Base-by-base conservation (phyloP, 2,329 filamentous ascomycete genomes). In the Microsporum ferrugineum region DNA sequence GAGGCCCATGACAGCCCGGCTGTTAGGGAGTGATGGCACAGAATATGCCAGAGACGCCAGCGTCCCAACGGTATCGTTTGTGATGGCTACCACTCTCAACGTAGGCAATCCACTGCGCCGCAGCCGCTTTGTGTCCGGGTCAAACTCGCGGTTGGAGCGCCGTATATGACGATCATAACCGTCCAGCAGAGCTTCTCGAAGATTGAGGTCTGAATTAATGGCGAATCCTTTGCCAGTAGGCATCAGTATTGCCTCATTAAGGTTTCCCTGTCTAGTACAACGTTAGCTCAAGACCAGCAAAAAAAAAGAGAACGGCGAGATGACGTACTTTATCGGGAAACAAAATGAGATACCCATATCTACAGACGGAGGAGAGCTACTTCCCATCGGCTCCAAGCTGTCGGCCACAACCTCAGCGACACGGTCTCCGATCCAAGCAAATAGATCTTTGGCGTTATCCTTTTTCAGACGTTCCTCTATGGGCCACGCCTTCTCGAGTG, bases 31-130 rank as follows among this genome's bases (percentile, higher is more conserved):
- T 1, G 78, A 74, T 63, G 81, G 80, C 57, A 84, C 83, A 58
- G 84, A 82, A 70, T 89, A 89, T 38, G 88, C 84, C 65, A 90
- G 82, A 0, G 88, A 89, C n/a, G 88, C 82, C 43, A 91, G 78
- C 0, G 88, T 91, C 1, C 88, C 85, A 6, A 90, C 87, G 0
- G 88, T 84, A 68, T 91, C 88, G 69, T 91, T 91, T 47, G 87
- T 83, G 66, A 91, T 90, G 61, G 86, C 88, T 2, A 83, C 80
- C 49, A 91, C 84, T 59, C 78, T 79, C 64, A 91, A 81, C 3
- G 75, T 78, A 0, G 88, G 88, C 5, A 89, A 75, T 63, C 67
- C 65, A 63, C 63, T 67, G 57, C 68, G 36, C 33, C 36, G 61
- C 62, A 68, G 66, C 61, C 69, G 65, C 65, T 71, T 64, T 62